phyloP scores from a whole-genome alignment of 768 basidiomycete species.

The button mushroom (Agaricus bisporus) region DNA sequence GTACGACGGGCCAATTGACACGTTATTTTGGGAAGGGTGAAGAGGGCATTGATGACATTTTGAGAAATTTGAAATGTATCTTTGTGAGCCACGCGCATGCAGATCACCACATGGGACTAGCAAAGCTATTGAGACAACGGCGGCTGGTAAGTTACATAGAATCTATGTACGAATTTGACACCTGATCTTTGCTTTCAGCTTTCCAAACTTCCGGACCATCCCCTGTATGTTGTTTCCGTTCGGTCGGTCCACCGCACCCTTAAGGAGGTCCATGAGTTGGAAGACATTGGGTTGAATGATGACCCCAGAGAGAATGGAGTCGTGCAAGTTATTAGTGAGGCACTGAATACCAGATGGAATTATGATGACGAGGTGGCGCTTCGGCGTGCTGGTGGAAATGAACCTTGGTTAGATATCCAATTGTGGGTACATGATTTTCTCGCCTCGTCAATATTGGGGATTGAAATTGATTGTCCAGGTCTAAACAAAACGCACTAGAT shows the following conservation, averaged over 20 bases:
- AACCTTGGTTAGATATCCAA: constrained; percentile 39
- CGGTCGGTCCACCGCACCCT: constrained; percentile 59
- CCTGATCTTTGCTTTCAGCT: constrained; percentile 42
- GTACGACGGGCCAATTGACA: constrained; percentile 84
- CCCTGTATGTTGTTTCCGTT: constrained; percentile 67
- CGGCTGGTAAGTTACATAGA: constrained; percentile 39
- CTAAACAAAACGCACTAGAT: constrained; percentile 30
- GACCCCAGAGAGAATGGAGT: constrained; percentile 34
- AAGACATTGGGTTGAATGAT: constrained; percentile 60
- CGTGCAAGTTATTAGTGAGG: constrained; percentile 48
- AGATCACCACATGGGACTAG: constrained; percentile 86
- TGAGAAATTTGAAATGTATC: constrained; percentile 71
- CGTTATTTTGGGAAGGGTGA: constrained; percentile 62
- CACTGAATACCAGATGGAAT: constrained; percentile 39
- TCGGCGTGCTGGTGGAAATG: constrained; percentile 38
- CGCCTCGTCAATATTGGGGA: neutral
- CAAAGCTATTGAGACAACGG: constrained; percentile 67
- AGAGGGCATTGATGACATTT: constrained; percentile 45
- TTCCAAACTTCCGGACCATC: constrained; percentile 49
- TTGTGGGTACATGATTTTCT: constrained; percentile 21
- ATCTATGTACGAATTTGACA: neutral
- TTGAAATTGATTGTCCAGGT: constrained; percentile 27
- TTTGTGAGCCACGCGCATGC: constrained; percentile 89
- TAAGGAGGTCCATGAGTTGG: constrained; percentile 63
- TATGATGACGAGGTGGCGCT: constrained; percentile 31